Evolutionary conservation across 352 stramenopile species (phyloP).

Genomic region (Globisporangium irregulare): DNA sequence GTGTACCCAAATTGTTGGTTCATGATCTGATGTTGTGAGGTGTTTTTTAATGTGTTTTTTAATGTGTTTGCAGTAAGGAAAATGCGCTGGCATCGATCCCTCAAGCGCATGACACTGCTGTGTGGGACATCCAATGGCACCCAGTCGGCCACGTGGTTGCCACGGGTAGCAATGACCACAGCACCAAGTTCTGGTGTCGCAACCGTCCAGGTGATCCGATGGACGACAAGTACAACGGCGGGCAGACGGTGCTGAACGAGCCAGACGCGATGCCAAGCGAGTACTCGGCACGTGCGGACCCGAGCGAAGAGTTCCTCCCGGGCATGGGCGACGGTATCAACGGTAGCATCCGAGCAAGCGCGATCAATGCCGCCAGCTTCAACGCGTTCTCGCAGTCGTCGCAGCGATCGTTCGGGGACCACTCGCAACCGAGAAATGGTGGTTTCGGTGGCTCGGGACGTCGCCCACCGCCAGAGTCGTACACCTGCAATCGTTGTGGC

Average conservation of each 20-base stretch:
- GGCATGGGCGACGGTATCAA: constrained; percentile 59
- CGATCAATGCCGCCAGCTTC: constrained; percentile 73
- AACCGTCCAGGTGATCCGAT: constrained; percentile 92
- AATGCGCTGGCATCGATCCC: constrained; percentile 81
- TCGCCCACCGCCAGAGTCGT: constrained; percentile 72
- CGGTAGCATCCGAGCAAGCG: constrained; percentile 54
- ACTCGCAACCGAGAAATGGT: constrained; percentile 6
- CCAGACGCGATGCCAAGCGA: constrained; percentile 46
- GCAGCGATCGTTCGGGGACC: constrained; percentile 18
- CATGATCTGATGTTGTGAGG: not conserved
- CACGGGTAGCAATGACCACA: constrained; percentile 96
- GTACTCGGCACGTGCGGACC: constrained; percentile 15
- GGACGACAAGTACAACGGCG: constrained; percentile 89
- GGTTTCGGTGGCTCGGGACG: constrained; percentile 28
- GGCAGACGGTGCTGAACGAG: constrained; percentile 67
- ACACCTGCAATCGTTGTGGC: constrained; percentile 86
- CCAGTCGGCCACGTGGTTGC: constrained; percentile 95
- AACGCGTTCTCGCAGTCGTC: constrained; percentile 52
- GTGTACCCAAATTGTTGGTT: not conserved
- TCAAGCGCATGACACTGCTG: constrained; percentile 95
- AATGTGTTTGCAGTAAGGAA: constrained; percentile 50
- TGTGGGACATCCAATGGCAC: constrained; percentile 99
- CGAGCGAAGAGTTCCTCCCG: constrained; percentile 51
- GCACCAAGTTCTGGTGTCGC: constrained; percentile 97
- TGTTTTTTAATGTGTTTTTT: constrained; percentile 6